Evolutionary conservation across 768 basidiomycete genomes (phyloP).

Genomic region (Candolleomyces eurysporus): DNA sequence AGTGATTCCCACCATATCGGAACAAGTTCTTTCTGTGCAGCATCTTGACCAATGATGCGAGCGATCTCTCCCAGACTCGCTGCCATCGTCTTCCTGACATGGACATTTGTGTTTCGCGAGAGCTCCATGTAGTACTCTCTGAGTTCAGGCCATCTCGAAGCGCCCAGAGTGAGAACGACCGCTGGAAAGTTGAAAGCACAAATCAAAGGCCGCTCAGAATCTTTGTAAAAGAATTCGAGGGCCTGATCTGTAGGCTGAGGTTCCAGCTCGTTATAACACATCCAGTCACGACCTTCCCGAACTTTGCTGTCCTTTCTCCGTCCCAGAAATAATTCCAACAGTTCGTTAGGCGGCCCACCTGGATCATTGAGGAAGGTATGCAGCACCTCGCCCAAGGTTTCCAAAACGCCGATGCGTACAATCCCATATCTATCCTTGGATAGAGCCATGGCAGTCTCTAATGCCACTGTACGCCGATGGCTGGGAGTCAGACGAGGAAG

Average conservation of each 20-base stretch:
- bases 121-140: constrained; percentile 67
- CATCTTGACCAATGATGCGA: constrained; percentile 72
- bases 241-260: constrained; percentile 8
- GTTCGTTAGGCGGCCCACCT: constrained; percentile 66
- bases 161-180: constrained; percentile 80
- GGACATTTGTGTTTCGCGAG: constrained; percentile 53
- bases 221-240: constrained; percentile 51
- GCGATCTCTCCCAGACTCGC: constrained; percentile 90
- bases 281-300: constrained; percentile 29
- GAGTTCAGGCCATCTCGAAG: constrained; percentile 69
- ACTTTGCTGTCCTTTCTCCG: constrained; percentile 40
- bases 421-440: constrained; percentile 58
- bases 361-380: constrained; percentile 72
- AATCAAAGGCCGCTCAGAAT: constrained; percentile 71
- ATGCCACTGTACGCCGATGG: constrained; percentile 60
- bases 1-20: constrained; percentile 67
- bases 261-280: constrained; percentile 9
- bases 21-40: constrained; percentile 67
- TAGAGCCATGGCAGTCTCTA: constrained; percentile 63
- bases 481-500: constrained; percentile 59
- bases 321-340: constrained; percentile 78
- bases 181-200: constrained; percentile 93
- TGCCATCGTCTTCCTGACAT: constrained; percentile 77
- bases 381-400: constrained; percentile 87
- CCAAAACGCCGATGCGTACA: constrained; percentile 79